These are phyloP conservation scores for Leishmania mexicana DNA, from an alignment of 208 protist genomes.

Conservation along the genomic window DNA sequence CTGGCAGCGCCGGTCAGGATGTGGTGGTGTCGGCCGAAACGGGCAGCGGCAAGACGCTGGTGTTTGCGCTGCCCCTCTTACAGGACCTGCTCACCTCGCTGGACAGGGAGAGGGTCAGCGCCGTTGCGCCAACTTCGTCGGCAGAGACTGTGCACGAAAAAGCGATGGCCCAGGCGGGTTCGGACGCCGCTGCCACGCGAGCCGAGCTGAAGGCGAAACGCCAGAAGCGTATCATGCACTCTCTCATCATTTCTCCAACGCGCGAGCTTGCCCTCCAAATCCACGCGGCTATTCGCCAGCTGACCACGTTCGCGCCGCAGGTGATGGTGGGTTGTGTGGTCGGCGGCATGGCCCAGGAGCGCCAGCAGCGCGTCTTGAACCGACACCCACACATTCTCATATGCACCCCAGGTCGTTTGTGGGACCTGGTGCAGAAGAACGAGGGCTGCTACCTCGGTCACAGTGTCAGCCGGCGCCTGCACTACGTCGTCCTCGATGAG, in stretches of 20 bases:
- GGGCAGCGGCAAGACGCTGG: conserved; percentile 97
- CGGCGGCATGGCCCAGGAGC: conserved; percentile 89
- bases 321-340: conserved; percentile 84
- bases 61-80: conserved; percentile 97
- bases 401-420: conserved; percentile 90
- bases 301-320: conserved; percentile 57
- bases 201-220: conserved; percentile 8
- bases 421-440: conserved; percentile 88
- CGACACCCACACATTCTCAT: conserved; percentile 92
- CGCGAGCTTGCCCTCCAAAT: conserved; percentile 98
- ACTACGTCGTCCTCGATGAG: conserved; percentile 98
- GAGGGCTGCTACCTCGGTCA: conserved; percentile 94
- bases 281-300: conserved; percentile 72
- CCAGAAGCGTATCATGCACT: conserved; percentile 66
- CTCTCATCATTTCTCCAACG: conserved; percentile 97
- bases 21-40: conserved; percentile 94
- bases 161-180: not conserved
- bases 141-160: not conserved
- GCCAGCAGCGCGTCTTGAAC: conserved; percentile 91
- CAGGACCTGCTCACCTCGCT: conserved; percentile 52
- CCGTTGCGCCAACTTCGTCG: not conserved
- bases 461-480: conserved; percentile 92
- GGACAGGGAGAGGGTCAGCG: conserved; percentile 20
- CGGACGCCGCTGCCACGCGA: not conserved
- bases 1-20: conserved; percentile 41